These are phyloP conservation scores for Zymoseptoria pseudotritici DNA, from an alignment of 2,329 filamentous ascomycete species.

Conservation along the genomic window DNA sequence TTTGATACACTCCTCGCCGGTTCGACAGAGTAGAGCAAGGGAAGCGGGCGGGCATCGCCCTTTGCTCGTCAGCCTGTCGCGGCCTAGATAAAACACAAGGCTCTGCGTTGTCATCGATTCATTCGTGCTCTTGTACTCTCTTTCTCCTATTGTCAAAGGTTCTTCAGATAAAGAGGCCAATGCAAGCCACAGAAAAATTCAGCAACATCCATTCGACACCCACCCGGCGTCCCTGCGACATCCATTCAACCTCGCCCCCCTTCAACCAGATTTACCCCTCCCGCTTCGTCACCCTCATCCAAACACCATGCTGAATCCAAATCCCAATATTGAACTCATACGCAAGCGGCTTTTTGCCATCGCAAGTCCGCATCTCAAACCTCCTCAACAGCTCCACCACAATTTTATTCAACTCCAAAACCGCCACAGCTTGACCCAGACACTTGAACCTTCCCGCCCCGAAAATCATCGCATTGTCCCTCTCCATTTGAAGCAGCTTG, in stretches of 20 bases:
- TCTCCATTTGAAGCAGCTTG: constrained; percentile 1
- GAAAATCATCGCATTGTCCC: constrained; percentile 22
- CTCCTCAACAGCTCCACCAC: constrained; percentile 7
- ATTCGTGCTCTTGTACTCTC: not conserved
- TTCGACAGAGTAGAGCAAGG: not conserved
- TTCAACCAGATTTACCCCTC: not conserved
- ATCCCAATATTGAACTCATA: not conserved
- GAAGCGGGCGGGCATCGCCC: not conserved
- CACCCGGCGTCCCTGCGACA: too few relatives aligned
- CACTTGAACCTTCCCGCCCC: constrained; percentile 21
- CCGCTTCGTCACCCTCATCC: not conserved
- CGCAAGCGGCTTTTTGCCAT: constrained; percentile 3
- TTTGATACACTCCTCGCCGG: not conserved
- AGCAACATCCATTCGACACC: too few relatives aligned
- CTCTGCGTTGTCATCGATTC: not conserved
- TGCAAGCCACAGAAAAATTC: too few relatives aligned
- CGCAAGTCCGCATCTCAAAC: constrained; percentile 4
- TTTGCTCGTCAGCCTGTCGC: not conserved
- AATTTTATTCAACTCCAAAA: constrained; percentile 21
- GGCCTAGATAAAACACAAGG: not conserved
- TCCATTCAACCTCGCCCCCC: not conserved
- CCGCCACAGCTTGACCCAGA: constrained; percentile 10
- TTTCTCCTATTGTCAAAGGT: not conserved
- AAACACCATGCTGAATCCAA: not conserved
- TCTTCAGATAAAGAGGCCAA: too few relatives aligned